phyloP scores from a whole-genome alignment of 768 basidiomycete genomes.

The Xerocomellus chrysenteron region DNA sequence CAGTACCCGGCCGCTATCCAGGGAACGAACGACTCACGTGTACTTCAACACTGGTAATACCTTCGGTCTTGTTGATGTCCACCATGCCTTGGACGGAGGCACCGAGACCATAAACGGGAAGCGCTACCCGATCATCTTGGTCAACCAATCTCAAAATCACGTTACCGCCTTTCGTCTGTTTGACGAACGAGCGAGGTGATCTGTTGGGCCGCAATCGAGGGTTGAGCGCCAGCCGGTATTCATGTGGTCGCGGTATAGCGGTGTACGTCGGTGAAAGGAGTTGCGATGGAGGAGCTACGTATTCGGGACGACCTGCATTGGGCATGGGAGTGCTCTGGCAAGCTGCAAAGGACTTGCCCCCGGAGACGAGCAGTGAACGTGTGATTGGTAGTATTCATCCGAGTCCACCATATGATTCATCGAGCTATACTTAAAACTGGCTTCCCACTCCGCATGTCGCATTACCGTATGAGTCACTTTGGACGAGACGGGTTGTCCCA shows the following conservation, averaged over 20 bases:
- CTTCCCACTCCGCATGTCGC: constrained; percentile 34
- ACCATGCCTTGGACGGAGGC: constrained; percentile 55
- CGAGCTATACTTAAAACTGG: constrained; percentile 33
- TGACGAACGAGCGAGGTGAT: constrained; percentile 51
- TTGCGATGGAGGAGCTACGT: constrained; percentile 37
- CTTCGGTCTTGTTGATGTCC: constrained; percentile 53
- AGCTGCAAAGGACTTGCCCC: constrained; percentile 8
- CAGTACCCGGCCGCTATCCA: neutral
- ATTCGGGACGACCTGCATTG: constrained; percentile 52
- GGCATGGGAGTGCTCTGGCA: constrained; percentile 45
- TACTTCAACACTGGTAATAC: constrained; percentile 60
- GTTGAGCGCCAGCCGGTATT: constrained; percentile 51
- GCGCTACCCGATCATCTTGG: constrained; percentile 47
- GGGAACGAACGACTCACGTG: constrained; percentile 41
- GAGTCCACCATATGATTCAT: constrained; percentile 27
- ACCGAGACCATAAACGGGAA: constrained; percentile 60
- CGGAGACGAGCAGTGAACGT: constrained; percentile 17
- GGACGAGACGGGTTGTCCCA: neutral
- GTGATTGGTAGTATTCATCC: constrained; percentile 15
- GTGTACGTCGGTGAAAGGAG: constrained; percentile 51
- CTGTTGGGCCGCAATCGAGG: constrained; percentile 37
- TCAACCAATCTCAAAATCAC: constrained; percentile 49
- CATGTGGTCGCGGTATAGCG: constrained; percentile 50
- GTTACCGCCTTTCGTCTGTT: constrained; percentile 56
- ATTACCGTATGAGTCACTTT: constrained; percentile 11